Conservation (phyloP, 805 yeast genomes). For the Vanderwaltozyma polyspora region DNA sequence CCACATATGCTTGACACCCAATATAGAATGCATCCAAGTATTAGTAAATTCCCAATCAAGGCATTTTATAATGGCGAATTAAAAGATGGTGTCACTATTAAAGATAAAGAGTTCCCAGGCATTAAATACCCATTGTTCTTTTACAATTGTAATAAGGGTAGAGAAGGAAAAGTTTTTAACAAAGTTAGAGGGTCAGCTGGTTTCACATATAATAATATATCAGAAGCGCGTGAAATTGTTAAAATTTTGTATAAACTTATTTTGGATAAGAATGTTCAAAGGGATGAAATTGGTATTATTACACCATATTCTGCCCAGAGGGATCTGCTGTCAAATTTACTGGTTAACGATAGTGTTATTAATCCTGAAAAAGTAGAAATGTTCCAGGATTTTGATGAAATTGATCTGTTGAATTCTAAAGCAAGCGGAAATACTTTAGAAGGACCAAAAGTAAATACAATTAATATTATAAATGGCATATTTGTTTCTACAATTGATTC, state of each 20-base stretch:
- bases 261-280: slow-evolving; percentile 40
- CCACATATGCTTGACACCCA: slow-evolving; percentile 64
- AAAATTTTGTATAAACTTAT: slow-evolving; percentile 40
- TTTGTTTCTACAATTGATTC: slow-evolving; percentile 67
- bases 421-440: slow-evolving; percentile 4
- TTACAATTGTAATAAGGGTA: slow-evolving; percentile 40
- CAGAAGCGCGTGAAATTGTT: slow-evolving; percentile 41
- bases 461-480: slow-evolving; percentile 32
- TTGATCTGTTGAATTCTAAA: slow-evolving; percentile 38
- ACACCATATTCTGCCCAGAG: slow-evolving; percentile 74
- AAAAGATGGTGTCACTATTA: slow-evolving; percentile 48
- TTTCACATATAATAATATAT: slow-evolving; percentile 44
- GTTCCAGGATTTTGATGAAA: slow-evolving; percentile 47
- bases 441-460: slow-evolving; percentile 10
- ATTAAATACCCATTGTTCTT: slow-evolving; percentile 52
- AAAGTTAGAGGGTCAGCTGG: slow-evolving; percentile 36
- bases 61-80: slow-evolving; percentile 66
- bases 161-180: slow-evolving; percentile 40
- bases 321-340: slow-evolving; percentile 42
- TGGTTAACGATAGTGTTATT: slow-evolving; percentile 40
- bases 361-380: slow-evolving; percentile 43
- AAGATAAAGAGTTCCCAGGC: slow-evolving; percentile 36
- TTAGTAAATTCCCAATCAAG: slow-evolving; percentile 73
- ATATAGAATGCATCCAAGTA: slow-evolving; percentile 67
- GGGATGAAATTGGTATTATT: slow-evolving; percentile 48